Base-by-base conservation (phyloP, 257 asterid species). In the Primulina tabacum region DNA sequence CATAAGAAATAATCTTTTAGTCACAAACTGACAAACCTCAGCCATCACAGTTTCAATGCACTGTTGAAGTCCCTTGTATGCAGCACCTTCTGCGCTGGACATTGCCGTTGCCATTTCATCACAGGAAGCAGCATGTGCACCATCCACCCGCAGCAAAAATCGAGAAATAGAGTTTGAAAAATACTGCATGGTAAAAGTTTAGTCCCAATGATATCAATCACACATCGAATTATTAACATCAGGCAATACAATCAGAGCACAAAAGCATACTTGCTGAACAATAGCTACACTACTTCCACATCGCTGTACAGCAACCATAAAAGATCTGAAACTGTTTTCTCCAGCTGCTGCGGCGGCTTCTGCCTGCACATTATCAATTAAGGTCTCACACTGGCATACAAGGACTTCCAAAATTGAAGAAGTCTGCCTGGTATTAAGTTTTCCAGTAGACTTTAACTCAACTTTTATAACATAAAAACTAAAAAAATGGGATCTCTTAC, bases 261-360 rank as follows among this genome's bases (percentile, higher is more conserved):
- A 67, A 53, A 52, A 57, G 71, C 90, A 65, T 85, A 94, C 97
- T 85, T 94, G 99, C 88, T 91, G 98, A 74, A 91, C 96, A 77
- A 89, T 94, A 77, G 98, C 99, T 83, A 94, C 98, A 78, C 99
- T 89, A 82, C 99, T 94, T 78, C 97, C 98, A 82, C 99, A 89
- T 0, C 92, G 95, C 87, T 94, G 99, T 65, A 91, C 97, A 80
- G 98, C 88, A 76, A 91, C 98, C 99, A 91, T 91, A 81, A 94
- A 94, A 67, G 99, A 86, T 80, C 88, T 86, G 87, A 94, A 91
- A 80, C 99, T 89, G 80, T 90, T 91, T 85, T 94, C 98, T 59
- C 99, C 98, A 77, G 99, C 99, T 64, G 98, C 98, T 60, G 99
- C 98, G 62, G 98, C 97, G 64, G 99, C 96, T 88, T 94, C 99